phyloP scores from a whole-genome alignment of 495 filamentous ascomycete species.

The Parachaetomium inaequale region DNA sequence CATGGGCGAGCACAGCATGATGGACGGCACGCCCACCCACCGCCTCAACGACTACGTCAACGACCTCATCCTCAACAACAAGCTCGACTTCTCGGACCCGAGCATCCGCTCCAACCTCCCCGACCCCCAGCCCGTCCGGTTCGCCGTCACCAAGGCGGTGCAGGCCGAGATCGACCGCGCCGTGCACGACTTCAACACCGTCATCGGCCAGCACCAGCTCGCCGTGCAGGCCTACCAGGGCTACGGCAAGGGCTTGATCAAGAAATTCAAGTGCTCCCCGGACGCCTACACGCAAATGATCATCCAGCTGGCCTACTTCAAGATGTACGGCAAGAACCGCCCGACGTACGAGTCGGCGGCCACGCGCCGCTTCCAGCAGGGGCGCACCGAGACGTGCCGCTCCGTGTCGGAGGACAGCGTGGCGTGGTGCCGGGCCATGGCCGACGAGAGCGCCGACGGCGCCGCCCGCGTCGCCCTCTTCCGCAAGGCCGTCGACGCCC shows the following conservation, averaged over 20 bases:
- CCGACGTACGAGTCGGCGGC: slow-evolving; percentile 98
- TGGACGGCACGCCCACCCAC: slow-evolving; percentile 98
- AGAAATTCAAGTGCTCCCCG: slow-evolving; percentile 98
- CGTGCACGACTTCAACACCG: slow-evolving; percentile 65
- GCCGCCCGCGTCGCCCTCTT: slow-evolving; percentile 69
- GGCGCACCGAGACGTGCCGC: slow-evolving; percentile 94
- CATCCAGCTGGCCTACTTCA: slow-evolving; percentile 97
- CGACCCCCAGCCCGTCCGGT: slow-evolving; percentile 72
- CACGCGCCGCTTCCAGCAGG: slow-evolving; percentile 90
- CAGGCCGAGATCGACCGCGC: slow-evolving; percentile 73
- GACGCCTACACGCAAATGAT: slow-evolving; percentile 98
- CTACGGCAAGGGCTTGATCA: slow-evolving; percentile 98
- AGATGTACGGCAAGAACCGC: slow-evolving; percentile 97
- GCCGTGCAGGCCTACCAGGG: slow-evolving; percentile 92
- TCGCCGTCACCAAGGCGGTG: slow-evolving; percentile 68
- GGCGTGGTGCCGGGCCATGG: slow-evolving; percentile 85
- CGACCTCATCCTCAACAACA: slow-evolving; percentile 83
- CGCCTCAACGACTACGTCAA: slow-evolving; percentile 92
- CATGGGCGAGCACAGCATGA: slow-evolving; percentile 99
- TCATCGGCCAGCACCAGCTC: slow-evolving; percentile 86
- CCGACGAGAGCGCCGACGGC: slow-evolving; percentile 56
- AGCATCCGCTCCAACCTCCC: slow-evolving; percentile 76
- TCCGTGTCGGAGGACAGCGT: slow-evolving; percentile 87
- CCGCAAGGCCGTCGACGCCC: slow-evolving; percentile 72
- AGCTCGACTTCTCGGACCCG: slow-evolving; percentile 77